phyloP scores from a whole-genome alignment of 306 rosid genomes.

The Castanopsis chinensis region DNA sequence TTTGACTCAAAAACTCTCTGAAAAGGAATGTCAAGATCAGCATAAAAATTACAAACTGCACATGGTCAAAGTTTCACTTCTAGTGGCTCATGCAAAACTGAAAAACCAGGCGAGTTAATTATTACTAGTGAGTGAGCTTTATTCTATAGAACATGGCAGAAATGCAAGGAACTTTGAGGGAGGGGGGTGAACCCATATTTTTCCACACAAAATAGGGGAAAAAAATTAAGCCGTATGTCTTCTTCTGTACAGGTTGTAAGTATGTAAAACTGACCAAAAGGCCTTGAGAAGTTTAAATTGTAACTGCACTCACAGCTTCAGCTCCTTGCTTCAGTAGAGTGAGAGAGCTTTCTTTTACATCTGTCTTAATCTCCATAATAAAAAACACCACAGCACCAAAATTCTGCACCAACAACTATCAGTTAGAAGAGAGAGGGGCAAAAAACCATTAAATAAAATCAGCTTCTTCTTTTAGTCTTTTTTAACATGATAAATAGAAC shows the following conservation, averaged over 20 bases:
- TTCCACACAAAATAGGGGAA: not conserved
- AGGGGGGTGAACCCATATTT: not conserved
- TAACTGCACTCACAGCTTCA: constrained; percentile 53
- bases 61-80: not conserved
- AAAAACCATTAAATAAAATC: not conserved
- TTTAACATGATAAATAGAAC: too few relatives aligned
- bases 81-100: not conserved
- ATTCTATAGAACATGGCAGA: not conserved
- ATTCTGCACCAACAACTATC: not conserved
- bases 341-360: constrained; percentile 23
- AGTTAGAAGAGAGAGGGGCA: not conserved
- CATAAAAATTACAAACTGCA: constrained; percentile 3
- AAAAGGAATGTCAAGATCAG: constrained; percentile 8
- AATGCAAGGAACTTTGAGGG: not conserved
- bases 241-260: not conserved
- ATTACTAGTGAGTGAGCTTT: not conserved
- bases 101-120: not conserved
- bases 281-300: not conserved
- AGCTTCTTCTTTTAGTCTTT: too few relatives aligned
- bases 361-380: constrained; percentile 30
- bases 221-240: not conserved
- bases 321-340: constrained; percentile 61
- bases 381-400: not conserved
- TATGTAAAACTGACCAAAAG: not conserved
- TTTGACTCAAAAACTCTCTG: constrained; percentile 80